Evolutionary conservation across 2,329 filamentous ascomycete species (phyloP).

Genomic region (Calonectria hongkongensis): DNA sequence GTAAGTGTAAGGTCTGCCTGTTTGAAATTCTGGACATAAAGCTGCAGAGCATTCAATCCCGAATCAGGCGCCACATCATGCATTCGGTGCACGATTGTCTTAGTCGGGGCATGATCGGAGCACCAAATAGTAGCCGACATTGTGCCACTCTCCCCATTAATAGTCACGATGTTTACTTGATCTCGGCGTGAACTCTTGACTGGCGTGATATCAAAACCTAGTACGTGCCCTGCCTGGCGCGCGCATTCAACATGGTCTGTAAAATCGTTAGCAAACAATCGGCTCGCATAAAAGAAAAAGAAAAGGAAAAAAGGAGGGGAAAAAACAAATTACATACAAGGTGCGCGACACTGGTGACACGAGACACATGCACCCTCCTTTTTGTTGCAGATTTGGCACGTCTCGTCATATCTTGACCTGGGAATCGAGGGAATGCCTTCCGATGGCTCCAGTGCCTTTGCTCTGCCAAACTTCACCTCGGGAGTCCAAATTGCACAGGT

Average conservation of each 20-base stretch:
- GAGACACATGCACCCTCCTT: conserved; percentile 85
- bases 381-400: conserved; percentile 89
- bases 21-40: conserved; percentile 93
- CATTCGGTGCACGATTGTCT: conserved; percentile 85
- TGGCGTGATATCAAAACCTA: conserved; percentile 93
- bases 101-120: conserved; percentile 86
- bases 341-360: conserved; percentile 83
- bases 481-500: conserved; percentile 93
- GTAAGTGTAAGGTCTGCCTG: conserved; percentile 94
- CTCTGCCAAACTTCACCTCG: conserved; percentile 94
- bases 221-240: conserved; percentile 85
- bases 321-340: conserved; percentile 61
- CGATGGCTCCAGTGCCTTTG: conserved; percentile 86
- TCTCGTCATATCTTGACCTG: conserved; percentile 81
- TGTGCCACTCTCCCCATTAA: conserved; percentile 87
- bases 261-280: conserved; percentile 38
- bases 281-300: not conserved
- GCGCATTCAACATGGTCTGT: conserved; percentile 93
- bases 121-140: conserved; percentile 94
- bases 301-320: no score
- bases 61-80: conserved; percentile 82
- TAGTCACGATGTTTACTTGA: conserved; percentile 84
- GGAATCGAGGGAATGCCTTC: conserved; percentile 93
- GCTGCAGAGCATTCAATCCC: conserved; percentile 87
- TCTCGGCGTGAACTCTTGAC: conserved; percentile 93